Conservation (phyloP, 805 yeast species). For the Wickerhamomyces hampshirensis region DNA sequence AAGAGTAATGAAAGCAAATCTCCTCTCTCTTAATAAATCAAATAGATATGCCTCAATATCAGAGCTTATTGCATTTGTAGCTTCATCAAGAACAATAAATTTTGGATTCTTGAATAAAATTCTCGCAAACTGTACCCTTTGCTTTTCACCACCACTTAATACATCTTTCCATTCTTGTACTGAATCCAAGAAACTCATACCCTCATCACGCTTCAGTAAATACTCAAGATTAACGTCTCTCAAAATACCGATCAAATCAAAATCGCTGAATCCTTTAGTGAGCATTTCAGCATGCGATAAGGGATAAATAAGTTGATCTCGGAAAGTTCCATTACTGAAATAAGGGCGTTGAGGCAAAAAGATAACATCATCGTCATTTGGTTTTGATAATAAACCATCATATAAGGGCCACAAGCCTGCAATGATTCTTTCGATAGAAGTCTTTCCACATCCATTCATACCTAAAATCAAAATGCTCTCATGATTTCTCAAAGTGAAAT, state of each 20-base stretch:
- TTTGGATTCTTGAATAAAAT: constrained; percentile 74
- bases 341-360: constrained; percentile 86
- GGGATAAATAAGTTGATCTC: constrained; percentile 92
- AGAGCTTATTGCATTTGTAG: constrained; percentile 88
- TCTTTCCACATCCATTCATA: constrained; percentile 86
- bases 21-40: constrained; percentile 63
- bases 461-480: constrained; percentile 79
- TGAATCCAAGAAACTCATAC: constrained; percentile 39
- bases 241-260: constrained; percentile 59
- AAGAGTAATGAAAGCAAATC: constrained; percentile 75
- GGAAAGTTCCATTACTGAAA: constrained; percentile 73
- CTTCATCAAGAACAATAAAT: constrained; percentile 84
- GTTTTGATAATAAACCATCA: constrained; percentile 76
- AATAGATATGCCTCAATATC: constrained; percentile 87
- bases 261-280: constrained; percentile 65
- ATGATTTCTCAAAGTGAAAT: constrained; percentile 44
- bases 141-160: constrained; percentile 96
- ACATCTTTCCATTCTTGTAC: constrained; percentile 80
- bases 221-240: constrained; percentile 78
- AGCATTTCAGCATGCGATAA: constrained; percentile 72
- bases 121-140: constrained; percentile 84
- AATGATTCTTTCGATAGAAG: constrained; percentile 75
- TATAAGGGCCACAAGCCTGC: constrained; percentile 93
- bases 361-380: constrained; percentile 61
- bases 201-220: constrained; percentile 59